Evolutionary conservation across 1,139 yeast genomes (phyloP), one percentile per base, ranked within the genome.

Genomic region (Suhomyces yuchorum): DNA sequence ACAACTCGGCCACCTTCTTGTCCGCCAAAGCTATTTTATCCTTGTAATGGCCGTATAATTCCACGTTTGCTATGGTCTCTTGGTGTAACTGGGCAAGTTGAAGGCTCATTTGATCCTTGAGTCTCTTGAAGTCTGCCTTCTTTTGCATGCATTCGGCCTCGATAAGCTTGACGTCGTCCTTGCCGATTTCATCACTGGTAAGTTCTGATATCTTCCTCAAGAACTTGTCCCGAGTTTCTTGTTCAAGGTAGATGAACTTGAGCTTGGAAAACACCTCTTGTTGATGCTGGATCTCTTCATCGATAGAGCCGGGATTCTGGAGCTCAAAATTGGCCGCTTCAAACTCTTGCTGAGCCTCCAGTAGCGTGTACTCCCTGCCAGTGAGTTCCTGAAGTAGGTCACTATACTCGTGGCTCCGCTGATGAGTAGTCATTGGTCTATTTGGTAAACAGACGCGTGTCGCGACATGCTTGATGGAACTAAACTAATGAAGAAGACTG

Each of bases 141-240:
- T 56, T 54, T 12, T 49, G 55, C 18, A 51, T 35, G 19, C 62
- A 55, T 36, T 60, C 63, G 2, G 48, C 41, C 42, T 58, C 61
- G n/a, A 59, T 47, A 18, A 44, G 46, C 23, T 52, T 45, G n/a
- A 64, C 49, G 28, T 62, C 65, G n/a, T 52, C 56, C 30, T 58
- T 56, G 34, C 53, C 54, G 9, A 65, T 51, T 12, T 55, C 59
- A 1, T 52, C 56, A 1, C 55, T 45, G 3, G 54, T 45, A 17
- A 55, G 35, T 32, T 57, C 60, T 9, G 59, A 56, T 20, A 57
- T 52, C 44, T 52, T 51, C 8, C 60, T 37, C 39, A 84, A 65
- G 59, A 84, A 84, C 64, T 80, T 75, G 52, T 84, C 87, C 54
- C 86, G 75, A 1, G 88, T 77, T 56, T 84, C 90, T 56, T 84